Conservation (phyloP, 805 yeast species). For the Torulaspora quercuum region DNA sequence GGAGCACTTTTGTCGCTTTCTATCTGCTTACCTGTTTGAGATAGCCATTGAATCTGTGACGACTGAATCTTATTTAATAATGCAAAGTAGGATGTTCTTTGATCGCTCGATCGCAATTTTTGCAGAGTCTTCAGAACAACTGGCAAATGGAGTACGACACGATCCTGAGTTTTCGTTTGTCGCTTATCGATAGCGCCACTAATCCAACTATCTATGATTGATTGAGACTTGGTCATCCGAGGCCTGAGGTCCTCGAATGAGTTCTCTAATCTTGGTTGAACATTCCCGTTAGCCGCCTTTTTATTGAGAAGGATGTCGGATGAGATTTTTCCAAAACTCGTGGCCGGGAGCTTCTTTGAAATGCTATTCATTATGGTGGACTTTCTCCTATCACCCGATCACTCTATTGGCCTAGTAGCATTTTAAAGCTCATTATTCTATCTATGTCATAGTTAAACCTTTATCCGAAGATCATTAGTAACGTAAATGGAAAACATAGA, state of each 20-base stretch:
- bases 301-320: conserved; percentile 6
- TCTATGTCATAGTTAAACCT: no score
- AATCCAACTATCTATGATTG: conserved; percentile 24
- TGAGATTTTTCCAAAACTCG: conserved; percentile 5
- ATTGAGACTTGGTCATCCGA: background rate
- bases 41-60: conserved; percentile 25
- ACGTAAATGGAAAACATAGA: no score
- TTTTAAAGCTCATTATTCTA: no score
- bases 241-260: background rate
- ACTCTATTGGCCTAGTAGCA: no score
- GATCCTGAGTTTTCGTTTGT: conserved; percentile 1
- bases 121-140: conserved; percentile 25
- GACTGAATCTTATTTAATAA: conserved; percentile 24
- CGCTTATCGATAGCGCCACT: conserved; percentile 15
- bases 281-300: background rate
- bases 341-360: no score
- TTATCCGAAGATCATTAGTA: no score
- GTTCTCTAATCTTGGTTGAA: background rate
- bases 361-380: no score
- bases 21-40: conserved; percentile 14
- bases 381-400: no score
- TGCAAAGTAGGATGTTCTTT: conserved; percentile 21
- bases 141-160: conserved; percentile 14
- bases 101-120: conserved; percentile 21
- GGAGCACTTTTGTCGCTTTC: conserved; percentile 15